These are phyloP conservation scores for Bonia amplexicaulis DNA, from an alignment of 176 grass and related monocot genomes.

Conservation along the genomic window DNA sequence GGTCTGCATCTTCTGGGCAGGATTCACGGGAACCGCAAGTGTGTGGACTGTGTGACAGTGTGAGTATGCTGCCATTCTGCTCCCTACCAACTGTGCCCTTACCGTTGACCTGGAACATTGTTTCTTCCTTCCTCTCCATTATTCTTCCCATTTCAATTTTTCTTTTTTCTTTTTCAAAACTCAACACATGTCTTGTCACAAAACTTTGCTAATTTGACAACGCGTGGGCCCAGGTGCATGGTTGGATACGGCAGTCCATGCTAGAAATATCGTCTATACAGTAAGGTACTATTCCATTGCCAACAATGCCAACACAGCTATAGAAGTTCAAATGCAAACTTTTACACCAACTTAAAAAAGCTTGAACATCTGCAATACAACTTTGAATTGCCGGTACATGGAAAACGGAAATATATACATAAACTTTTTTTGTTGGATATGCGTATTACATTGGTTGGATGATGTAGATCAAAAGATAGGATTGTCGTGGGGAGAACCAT, in stretches of 20 bases:
- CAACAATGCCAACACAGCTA: neutral
- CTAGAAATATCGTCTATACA: neutral
- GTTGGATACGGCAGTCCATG: neutral
- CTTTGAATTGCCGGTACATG: neutral
- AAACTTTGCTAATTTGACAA: neutral
- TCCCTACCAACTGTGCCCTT: neutral
- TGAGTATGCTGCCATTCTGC: neutral
- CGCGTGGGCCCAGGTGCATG: neutral
- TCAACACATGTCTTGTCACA: neutral
- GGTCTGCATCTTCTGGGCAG: neutral
- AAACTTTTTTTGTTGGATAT: too few relatives aligned
- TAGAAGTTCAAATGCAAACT: neutral
- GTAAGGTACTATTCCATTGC: neutral
- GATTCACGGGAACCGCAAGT: slow-evolving; percentile 5
- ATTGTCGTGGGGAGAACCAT: too few relatives aligned
- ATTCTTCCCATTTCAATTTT: neutral
- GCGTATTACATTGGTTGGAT: too few relatives aligned
- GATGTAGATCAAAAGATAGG: too few relatives aligned
- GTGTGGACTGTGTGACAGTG: too few relatives aligned
- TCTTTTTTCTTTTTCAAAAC: neutral
- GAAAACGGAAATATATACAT: neutral
- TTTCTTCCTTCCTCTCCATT: neutral
- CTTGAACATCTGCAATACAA: neutral
- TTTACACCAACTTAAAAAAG: neutral
- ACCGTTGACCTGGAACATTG: neutral